These are phyloP conservation scores for Fraxinus floribunda DNA, from an alignment of 305 asterid genomes.

Conservation along the genomic window DNA sequence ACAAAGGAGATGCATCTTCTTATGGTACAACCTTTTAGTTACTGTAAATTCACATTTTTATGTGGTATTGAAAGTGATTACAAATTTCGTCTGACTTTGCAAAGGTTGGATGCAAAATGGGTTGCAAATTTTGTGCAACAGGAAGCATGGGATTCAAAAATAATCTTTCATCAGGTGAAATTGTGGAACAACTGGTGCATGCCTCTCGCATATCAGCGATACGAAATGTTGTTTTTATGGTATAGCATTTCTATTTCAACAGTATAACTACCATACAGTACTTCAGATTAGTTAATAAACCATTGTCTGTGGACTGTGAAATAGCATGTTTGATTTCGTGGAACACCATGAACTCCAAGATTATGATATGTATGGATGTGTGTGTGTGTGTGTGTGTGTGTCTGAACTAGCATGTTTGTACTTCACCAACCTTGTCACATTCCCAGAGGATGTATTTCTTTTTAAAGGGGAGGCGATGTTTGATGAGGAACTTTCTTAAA, in stretches of 20 bases:
- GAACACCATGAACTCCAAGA: not conserved
- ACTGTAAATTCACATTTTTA: not conserved
- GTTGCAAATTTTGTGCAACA: slow-evolving; percentile 93
- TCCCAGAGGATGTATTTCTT: not conserved
- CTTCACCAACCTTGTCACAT: not conserved
- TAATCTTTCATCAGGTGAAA: slow-evolving; percentile 86
- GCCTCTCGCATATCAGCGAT: slow-evolving; percentile 79
- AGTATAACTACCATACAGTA: not conserved
- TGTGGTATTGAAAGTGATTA: not conserved
- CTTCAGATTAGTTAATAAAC: not conserved
- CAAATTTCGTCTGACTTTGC: slow-evolving; percentile 9
- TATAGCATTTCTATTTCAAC: slow-evolving; percentile 27
- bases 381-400: not conserved
- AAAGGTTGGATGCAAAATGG: slow-evolving; percentile 99
- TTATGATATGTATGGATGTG: not conserved
- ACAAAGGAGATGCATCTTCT: slow-evolving; percentile 4
- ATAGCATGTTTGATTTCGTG: not conserved
- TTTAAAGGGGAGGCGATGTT: not conserved
- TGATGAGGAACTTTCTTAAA: not conserved
- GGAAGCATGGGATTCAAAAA: slow-evolving; percentile 96
- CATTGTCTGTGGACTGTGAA: not conserved
- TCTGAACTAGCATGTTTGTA: not conserved
- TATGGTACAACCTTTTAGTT: not conserved
- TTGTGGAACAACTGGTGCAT: slow-evolving; percentile 86
- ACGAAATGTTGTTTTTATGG: slow-evolving; percentile 95